phyloP scores from a whole-genome alignment of 345 rosid species.

The Hibiscus tridactylites region DNA sequence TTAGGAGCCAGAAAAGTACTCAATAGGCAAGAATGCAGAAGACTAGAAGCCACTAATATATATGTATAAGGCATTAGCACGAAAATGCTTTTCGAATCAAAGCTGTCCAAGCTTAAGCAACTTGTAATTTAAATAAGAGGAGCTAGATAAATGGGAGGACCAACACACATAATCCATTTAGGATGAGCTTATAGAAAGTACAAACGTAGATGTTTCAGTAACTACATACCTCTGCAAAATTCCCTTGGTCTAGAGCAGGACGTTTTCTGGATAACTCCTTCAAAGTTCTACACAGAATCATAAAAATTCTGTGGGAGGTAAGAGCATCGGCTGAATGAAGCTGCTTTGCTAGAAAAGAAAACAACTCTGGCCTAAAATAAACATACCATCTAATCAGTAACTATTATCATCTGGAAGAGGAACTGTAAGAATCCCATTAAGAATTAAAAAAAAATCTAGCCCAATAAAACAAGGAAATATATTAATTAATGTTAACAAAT shows the following conservation, averaged over 20 bases:
- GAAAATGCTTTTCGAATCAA: neutral
- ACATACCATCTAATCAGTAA: constrained; percentile 15
- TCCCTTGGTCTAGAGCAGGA: constrained; percentile 78
- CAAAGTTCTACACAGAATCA: constrained; percentile 81
- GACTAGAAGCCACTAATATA: constrained; percentile 29
- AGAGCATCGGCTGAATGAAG: constrained; percentile 79
- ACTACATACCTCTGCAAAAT: constrained; percentile 56
- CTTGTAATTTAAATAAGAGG: neutral
- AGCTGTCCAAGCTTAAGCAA: neutral
- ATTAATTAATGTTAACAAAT: neutral
- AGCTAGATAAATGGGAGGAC: constrained; percentile 1
- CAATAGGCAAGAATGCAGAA: neutral
- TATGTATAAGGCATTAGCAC: neutral
- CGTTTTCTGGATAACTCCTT: constrained; percentile 94
- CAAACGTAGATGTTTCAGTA: constrained; percentile 11
- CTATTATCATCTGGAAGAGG: constrained; percentile 11
- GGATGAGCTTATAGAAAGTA: constrained; percentile 11
- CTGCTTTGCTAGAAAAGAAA: constrained; percentile 69
- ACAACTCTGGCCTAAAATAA: constrained; percentile 75
- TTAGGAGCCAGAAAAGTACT: neutral
- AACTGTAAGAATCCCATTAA: neutral
- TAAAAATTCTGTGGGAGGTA: constrained; percentile 79
- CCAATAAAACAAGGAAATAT: neutral
- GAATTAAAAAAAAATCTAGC: neutral
- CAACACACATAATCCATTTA: neutral